phyloP scores from a whole-genome alignment of 371 early-diverging fungal species.

The Dichotomocladium elegans region DNA sequence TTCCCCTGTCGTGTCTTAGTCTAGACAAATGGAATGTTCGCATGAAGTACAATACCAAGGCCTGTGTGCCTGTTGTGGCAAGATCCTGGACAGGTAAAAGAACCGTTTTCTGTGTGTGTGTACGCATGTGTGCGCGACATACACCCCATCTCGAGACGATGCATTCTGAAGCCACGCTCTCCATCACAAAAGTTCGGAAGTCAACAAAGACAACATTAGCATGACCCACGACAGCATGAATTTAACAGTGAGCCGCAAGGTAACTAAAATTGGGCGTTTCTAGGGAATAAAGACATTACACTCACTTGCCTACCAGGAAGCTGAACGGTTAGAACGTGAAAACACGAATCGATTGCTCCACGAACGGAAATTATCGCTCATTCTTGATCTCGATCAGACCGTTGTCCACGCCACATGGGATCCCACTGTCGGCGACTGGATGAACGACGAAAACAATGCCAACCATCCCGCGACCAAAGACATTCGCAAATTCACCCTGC shows the following conservation, averaged over 20 bases:
- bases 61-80: conserved; percentile 82
- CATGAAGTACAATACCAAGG: conserved; percentile 80
- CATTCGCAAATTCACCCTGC: conserved; percentile 72
- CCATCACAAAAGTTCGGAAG: conserved; percentile 5
- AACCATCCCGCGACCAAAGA: conserved; percentile 60
- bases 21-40: conserved; percentile 54
- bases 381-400: conserved; percentile 99
- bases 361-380: conserved; percentile 81
- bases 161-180: neutral
- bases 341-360: conserved; percentile 64
- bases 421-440: conserved; percentile 76
- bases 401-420: conserved; percentile 96
- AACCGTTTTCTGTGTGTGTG: neutral
- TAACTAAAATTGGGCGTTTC: conserved; percentile 10
- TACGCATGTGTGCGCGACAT: conserved; percentile 13
- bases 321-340: conserved; percentile 71
- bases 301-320: conserved; percentile 56
- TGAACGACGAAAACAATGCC: conserved; percentile 66
- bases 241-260: conserved; percentile 65
- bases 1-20: too few species aligned
- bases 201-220: conserved; percentile 46
- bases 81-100: conserved; percentile 51
- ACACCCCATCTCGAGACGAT: neutral
- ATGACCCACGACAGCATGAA: conserved; percentile 79
- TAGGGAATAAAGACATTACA: neutral